Conservation (phyloP, 768 basidiomycete species). For the Leucocoprinus leucothites region DNA sequence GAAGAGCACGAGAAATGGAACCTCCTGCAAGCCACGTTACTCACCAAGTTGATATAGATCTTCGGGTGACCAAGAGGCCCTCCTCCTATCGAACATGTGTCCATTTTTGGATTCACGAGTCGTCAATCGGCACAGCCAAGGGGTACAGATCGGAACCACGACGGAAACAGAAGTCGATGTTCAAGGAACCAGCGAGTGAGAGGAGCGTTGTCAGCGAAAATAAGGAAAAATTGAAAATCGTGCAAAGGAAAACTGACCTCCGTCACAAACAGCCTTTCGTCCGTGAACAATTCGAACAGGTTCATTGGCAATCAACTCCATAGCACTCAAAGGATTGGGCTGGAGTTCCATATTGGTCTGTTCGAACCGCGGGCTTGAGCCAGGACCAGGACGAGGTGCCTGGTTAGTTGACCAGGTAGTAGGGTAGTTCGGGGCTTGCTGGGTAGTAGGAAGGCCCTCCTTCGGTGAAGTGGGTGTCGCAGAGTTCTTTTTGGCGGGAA, state of each 20-base stretch:
- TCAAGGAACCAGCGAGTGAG: not conserved
- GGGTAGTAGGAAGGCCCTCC: slow-evolving; percentile 23
- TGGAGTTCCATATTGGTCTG: slow-evolving; percentile 87
- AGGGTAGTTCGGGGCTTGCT: slow-evolving; percentile 83
- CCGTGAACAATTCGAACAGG: slow-evolving; percentile 80
- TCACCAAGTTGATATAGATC: slow-evolving; percentile 91
- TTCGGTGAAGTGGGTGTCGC: slow-evolving; percentile 15
- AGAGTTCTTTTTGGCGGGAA: slow-evolving; percentile 24
- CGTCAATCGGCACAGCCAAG: too few species aligned
- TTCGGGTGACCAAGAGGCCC: slow-evolving; percentile 96
- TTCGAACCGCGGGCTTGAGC: slow-evolving; percentile 82
- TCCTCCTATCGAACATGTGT: slow-evolving; percentile 55
- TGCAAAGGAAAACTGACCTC: slow-evolving; percentile 56
- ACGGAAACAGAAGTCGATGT: not conserved
- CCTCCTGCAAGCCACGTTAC: slow-evolving; percentile 23
- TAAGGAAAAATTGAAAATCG: not conserved
- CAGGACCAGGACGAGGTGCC: slow-evolving; percentile 56
- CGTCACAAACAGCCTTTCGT: slow-evolving; percentile 90
- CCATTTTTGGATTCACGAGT: too few species aligned
- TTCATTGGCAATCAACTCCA: slow-evolving; percentile 85
- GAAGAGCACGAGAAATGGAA: not conserved
- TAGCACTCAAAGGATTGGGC: slow-evolving; percentile 86
- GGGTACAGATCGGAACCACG: slow-evolving; percentile 4
- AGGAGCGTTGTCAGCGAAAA: not conserved
- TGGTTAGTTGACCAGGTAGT: slow-evolving; percentile 87